A percentile compares a stretch with the other conserved stretches of the same genome.
phyloP scores from a whole-genome alignment of 2,329 filamentous ascomycete species.

The Fusarium begoniae region DNA sequence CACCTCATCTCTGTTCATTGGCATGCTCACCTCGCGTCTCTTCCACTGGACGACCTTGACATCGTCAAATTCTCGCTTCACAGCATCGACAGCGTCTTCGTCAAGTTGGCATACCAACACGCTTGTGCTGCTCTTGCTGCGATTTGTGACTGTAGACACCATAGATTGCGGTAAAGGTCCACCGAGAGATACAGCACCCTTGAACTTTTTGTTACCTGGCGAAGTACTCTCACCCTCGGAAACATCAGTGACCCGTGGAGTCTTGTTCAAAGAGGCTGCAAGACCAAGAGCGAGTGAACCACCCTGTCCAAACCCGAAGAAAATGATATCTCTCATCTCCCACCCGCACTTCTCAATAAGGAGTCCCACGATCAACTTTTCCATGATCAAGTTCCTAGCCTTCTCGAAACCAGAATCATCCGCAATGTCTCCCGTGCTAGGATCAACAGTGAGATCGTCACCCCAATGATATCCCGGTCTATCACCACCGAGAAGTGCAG shows the following conservation, averaged over 20 bases:
- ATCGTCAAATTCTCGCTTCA: conserved; percentile 72
- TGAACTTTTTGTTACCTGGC: conserved; percentile 46
- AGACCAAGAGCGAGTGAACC: conserved; percentile 69
- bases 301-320: conserved; percentile 75
- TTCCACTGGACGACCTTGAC: conserved; percentile 76
- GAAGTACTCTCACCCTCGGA: conserved; percentile 26
- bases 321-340: conserved; percentile 65
- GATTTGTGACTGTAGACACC: conserved; percentile 55
- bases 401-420: conserved; percentile 69
- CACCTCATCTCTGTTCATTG: conserved; percentile 84
- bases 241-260: conserved; percentile 49
- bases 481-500: conserved; percentile 62
- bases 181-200: conserved; percentile 71
- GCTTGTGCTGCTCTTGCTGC: conserved; percentile 68
- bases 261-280: conserved; percentile 55
- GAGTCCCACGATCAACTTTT: conserved; percentile 60
- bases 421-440: conserved; percentile 62
- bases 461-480: conserved; percentile 68
- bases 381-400: conserved; percentile 57
- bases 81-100: conserved; percentile 67
- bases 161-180: conserved; percentile 65
- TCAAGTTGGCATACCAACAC: conserved; percentile 70
- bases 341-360: conserved; percentile 68
- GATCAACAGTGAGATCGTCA: conserved; percentile 68
- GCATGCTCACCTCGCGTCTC: conserved; percentile 81